Evolutionary conservation across 352 stramenopile genomes (phyloP), one percentile per base, ranked within the genome.

Genomic region (Phytophthora cajani): DNA sequence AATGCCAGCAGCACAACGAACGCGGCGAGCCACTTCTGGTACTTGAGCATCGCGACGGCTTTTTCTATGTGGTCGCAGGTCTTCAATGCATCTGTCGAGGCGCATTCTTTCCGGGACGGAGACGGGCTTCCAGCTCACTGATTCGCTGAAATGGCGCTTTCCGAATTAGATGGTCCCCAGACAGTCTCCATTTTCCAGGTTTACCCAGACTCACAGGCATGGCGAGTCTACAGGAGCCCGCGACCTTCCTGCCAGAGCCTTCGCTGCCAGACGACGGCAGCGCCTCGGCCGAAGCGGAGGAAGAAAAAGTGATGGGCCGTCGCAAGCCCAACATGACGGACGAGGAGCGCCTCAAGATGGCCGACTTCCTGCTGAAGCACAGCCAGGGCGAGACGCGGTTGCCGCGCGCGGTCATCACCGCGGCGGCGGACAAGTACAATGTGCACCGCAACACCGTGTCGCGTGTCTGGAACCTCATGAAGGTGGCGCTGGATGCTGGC

Each of bases 1-100:
- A 85, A 60, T 47, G 73, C 61, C 16, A 91, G 69, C 59, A 88
- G 67, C 21, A 80, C 61, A 36, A 83, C 68, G 56, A 89, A 79
- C 1, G 73, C 76, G 38, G 40, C 60, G 36, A 93, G 70, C 83
- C 85, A 91, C 75, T 86, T 90, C 71, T 91, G 85, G 77, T 91
- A 93, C 79, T 91, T 93, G 55, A 93, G 84, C 82, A 91, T 93
- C 10, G 19, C 50, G 52, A 55, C 32, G 14, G 1, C 12, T 65
- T 64, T 61, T 46, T 70, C 12, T 73, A 47, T 68, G 38, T 66
- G 54, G 32, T 23, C 21, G 12, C 21, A 25, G 14, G 36, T 51
- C 49, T 64, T 53, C 46, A 58, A 53, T 23, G 19, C 7, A 2
- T 36, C 30, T 9, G 10, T 16, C 12, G 12, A 3, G 5, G 0